These are phyloP conservation scores for Articulospora tetracladia DNA, from an alignment of 495 filamentous ascomycete genomes.

Conservation along the genomic window DNA sequence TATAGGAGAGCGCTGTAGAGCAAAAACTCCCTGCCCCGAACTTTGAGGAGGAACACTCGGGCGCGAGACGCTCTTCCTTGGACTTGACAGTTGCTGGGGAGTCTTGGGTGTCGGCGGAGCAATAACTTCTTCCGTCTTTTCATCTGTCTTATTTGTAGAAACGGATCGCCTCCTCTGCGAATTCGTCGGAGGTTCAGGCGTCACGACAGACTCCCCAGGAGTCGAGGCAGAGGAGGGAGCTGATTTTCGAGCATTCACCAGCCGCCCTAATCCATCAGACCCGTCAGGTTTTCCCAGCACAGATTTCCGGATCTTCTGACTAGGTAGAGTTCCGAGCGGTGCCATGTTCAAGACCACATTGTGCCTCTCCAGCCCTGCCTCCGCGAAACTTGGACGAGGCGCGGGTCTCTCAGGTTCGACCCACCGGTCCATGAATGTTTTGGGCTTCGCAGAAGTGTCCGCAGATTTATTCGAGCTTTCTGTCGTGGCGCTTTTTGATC, in stretches of 20 bases:
- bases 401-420: conserved; percentile 63
- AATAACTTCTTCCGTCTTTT: background rate
- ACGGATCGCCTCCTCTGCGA: background rate
- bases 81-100: conserved; percentile 7
- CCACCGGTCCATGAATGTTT: conserved; percentile 55
- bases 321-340: conserved; percentile 61
- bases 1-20: conserved; percentile 10
- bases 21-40: conserved; percentile 16
- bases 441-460: conserved; percentile 25
- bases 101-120: conserved; percentile 2
- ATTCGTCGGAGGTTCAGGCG: conserved; percentile 17
- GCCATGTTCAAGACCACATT: conserved; percentile 69
- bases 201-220: conserved; percentile 13
- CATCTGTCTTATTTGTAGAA: background rate
- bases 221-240: conserved; percentile 15
- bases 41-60: conserved; percentile 6
- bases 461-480: conserved; percentile 16
- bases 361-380: conserved; percentile 56
- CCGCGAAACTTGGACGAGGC: conserved; percentile 65
- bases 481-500: conserved; percentile 28
- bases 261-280: background rate
- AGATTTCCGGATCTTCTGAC: conserved; percentile 25
- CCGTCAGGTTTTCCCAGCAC: background rate
- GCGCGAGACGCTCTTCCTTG: conserved; percentile 7
- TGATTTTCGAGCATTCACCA: conserved; percentile 2